phyloP scores from a whole-genome alignment of 768 basidiomycete genomes.

The Mycena vulgaris region DNA sequence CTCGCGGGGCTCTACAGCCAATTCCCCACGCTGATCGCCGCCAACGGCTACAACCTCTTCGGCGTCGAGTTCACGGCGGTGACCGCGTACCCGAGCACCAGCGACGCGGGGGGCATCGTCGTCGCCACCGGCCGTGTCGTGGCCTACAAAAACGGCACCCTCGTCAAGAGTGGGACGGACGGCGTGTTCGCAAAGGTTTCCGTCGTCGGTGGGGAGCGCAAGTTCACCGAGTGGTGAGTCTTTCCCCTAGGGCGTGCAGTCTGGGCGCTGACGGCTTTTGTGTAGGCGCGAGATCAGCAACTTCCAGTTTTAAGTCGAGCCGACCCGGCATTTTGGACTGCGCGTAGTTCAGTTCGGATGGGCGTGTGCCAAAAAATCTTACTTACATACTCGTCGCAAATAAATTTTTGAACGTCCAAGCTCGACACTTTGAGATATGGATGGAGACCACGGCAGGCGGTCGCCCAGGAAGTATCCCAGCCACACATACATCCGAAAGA shows the following conservation, averaged over 20 bases:
- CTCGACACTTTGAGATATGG: too few species aligned
- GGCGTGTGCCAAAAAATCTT: too few species aligned
- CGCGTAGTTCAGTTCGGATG: too few species aligned
- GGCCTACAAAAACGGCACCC: constrained; percentile 1
- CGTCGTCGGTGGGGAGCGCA: constrained; percentile 6
- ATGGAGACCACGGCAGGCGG: too few species aligned
- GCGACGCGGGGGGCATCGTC: constrained; percentile 1
- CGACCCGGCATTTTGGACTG: too few species aligned
- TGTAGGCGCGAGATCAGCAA: constrained; percentile 11
- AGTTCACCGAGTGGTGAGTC: constrained; percentile 12
- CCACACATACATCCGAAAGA: too few species aligned
- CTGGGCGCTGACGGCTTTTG: neutral
- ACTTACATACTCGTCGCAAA: too few species aligned
- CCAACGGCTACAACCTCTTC: constrained; percentile 1
- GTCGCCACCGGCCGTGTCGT: constrained; percentile 1
- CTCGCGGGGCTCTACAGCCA: neutral
- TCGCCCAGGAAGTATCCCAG: too few species aligned
- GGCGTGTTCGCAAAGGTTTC: constrained; percentile 2
- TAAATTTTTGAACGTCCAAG: too few species aligned
- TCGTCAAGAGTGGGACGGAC: neutral
- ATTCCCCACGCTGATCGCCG: neutral
- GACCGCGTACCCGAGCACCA: neutral
- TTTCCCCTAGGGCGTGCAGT: neutral
- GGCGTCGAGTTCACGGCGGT: constrained; percentile 6
- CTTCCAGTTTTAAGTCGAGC: neutral